Evolutionary conservation across 805 yeast species (phyloP).

Genomic region (Jamesozyma lodderae): DNA sequence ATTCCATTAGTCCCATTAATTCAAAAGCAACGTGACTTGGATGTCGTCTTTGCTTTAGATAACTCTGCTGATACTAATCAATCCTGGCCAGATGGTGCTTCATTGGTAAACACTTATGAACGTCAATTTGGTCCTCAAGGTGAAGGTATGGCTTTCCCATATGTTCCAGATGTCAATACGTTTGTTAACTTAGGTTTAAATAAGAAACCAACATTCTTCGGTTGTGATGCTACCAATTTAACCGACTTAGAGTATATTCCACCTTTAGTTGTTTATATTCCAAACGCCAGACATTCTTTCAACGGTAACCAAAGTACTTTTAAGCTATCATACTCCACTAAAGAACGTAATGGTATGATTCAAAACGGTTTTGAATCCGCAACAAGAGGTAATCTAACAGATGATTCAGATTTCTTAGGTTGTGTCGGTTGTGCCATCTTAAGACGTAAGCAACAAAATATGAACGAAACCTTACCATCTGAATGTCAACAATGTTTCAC

Average conservation of each 20-base stretch:
- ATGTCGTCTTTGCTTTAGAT: slow-evolving; percentile 57
- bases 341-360: slow-evolving; percentile 51
- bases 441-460: slow-evolving; percentile 68
- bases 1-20: slow-evolving; percentile 57
- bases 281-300: slow-evolving; percentile 60
- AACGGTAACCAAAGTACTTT: slow-evolving; percentile 67
- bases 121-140: slow-evolving; percentile 51
- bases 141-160: slow-evolving; percentile 60
- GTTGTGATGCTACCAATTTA: slow-evolving; percentile 62
- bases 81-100: slow-evolving; percentile 60
- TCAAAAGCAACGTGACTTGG: slow-evolving; percentile 50
- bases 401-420: slow-evolving; percentile 58
- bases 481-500: slow-evolving; percentile 68
- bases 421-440: slow-evolving; percentile 80
- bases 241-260: slow-evolving; percentile 48
- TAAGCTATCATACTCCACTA: slow-evolving; percentile 50
- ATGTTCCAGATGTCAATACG: slow-evolving; percentile 62
- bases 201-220: slow-evolving; percentile 69
- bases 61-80: slow-evolving; percentile 55
- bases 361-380: slow-evolving; percentile 67
- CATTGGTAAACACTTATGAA: slow-evolving; percentile 46
- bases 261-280: slow-evolving; percentile 70
- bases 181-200: slow-evolving; percentile 55
- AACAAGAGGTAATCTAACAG: slow-evolving; percentile 55
- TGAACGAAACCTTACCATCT: slow-evolving; percentile 44